phyloP scores from a whole-genome alignment of 208 protist species.

The Leishmania turanica region DNA sequence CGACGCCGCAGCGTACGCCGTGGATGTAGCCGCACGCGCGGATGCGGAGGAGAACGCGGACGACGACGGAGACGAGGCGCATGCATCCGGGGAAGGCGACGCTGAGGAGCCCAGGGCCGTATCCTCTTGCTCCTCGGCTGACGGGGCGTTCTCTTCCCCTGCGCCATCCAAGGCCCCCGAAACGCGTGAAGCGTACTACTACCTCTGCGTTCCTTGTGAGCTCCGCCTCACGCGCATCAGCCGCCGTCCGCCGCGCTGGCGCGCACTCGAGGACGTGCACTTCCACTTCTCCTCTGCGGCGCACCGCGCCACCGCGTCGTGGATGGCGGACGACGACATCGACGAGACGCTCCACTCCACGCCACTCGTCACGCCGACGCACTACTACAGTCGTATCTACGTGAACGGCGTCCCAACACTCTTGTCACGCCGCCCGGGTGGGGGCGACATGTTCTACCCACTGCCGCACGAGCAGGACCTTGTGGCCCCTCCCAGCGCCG shows the following conservation, averaged over 20 bases:
- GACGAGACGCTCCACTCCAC: constrained; percentile 58
- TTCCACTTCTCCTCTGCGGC: constrained; percentile 80
- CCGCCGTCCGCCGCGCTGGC: constrained; percentile 35
- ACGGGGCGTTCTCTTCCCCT: neutral
- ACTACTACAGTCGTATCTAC: constrained; percentile 64
- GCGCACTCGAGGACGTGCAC: constrained; percentile 82
- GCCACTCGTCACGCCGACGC: constrained; percentile 18
- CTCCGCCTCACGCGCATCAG: constrained; percentile 55
- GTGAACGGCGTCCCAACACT: constrained; percentile 82
- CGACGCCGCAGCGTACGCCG: constrained; percentile 28
- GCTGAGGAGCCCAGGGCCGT: neutral
- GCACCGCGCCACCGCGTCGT: constrained; percentile 70
- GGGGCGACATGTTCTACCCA: constrained; percentile 86
- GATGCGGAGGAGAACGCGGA: neutral
- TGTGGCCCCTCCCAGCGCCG: constrained; percentile 10
- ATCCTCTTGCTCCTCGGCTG: neutral
- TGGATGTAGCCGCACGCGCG: constrained; percentile 7
- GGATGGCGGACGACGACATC: constrained; percentile 77
- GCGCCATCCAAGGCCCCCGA: constrained; percentile 7
- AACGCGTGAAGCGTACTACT: constrained; percentile 73
- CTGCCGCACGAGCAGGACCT: constrained; percentile 66
- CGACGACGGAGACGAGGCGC: neutral
- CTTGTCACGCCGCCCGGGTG: constrained; percentile 70
- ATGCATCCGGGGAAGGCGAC: neutral
- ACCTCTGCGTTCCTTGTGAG: constrained; percentile 87